A percentile compares a stretch with the other conserved stretches of the same genome.
Conservation (phyloP, 768 basidiomycete species). For the Ephemerocybe angulata region DNA sequence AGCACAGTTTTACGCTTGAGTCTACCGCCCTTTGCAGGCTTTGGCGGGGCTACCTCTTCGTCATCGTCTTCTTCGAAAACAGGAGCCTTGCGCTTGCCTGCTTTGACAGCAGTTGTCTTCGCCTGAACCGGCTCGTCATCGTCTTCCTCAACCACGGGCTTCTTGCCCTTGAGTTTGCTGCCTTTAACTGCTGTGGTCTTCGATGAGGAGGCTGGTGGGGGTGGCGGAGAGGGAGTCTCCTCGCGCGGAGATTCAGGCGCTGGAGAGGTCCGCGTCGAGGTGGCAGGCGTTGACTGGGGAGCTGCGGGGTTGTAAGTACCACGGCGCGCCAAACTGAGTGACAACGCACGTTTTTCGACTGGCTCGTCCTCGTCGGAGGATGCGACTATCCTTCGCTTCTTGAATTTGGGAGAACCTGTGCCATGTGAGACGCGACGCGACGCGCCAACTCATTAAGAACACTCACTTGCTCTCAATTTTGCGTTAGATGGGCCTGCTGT, state of each 20-base stretch:
- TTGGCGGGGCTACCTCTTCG: conserved; percentile 29
- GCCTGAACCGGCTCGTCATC: too few species aligned
- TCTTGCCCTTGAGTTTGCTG: too few species aligned
- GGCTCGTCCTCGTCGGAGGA: conserved; percentile 51
- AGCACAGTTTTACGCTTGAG: too few species aligned
- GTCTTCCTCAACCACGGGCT: too few species aligned
- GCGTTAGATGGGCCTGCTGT: conserved; percentile 42
- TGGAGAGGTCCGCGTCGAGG: neutral
- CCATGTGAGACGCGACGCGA: conserved; percentile 1
- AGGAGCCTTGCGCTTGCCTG: conserved; percentile 21
- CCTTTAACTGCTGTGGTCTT: too few species aligned
- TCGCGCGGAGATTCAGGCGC: neutral
- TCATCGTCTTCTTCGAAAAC: conserved; percentile 12
- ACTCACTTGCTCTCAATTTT: conserved; percentile 11
- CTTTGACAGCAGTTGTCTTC: conserved; percentile 16
- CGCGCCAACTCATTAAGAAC: neutral
- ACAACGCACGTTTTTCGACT: neutral
- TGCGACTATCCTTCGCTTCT: conserved; percentile 51
- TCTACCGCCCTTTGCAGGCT: too few species aligned
- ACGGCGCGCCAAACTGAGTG: neutral
- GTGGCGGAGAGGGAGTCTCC: neutral
- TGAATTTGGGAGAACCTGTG: conserved; percentile 35
- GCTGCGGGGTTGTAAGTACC: neutral
- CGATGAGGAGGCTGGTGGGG: conserved; percentile 6
- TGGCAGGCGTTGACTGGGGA: conserved; percentile 1